These are phyloP conservation scores for Tetrapyrgos nigripes DNA, from an alignment of 1,284 basidiomycete genomes.

Conservation along the genomic window DNA sequence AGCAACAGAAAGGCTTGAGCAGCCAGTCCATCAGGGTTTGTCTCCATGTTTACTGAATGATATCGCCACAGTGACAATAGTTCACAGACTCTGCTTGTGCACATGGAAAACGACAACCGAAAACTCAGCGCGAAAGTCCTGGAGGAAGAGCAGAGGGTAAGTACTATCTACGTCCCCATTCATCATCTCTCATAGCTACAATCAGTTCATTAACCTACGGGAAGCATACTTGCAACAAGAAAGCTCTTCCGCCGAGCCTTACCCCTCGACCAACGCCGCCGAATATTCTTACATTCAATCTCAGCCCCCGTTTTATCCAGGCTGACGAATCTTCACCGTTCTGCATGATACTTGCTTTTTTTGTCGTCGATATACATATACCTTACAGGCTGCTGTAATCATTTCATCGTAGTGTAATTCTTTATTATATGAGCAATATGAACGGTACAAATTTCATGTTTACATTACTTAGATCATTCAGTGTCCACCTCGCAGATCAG, in stretches of 20 bases:
- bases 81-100: constrained; percentile 56
- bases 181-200: neutral
- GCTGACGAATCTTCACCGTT: neutral
- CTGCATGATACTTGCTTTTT: no score
- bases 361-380: no score
- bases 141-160: constrained; percentile 60
- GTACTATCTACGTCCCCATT: constrained; percentile 17
- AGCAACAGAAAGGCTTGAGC: constrained; percentile 59
- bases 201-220: constrained; percentile 39
- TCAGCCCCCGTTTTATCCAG: neutral
- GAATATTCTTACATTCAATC: constrained; percentile 7
- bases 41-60: constrained; percentile 6
- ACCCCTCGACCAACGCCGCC: neutral
- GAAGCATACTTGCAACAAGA: constrained; percentile 22
- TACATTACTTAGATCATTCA: no score
- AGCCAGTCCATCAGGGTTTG: constrained; percentile 59
- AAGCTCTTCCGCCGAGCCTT: neutral
- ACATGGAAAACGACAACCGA: constrained; percentile 63
- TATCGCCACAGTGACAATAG: constrained; percentile 18
- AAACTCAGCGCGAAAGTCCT: constrained; percentile 54
- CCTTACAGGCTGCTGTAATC: no score
- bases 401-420: no score
- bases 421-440: neutral
- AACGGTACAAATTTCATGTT: neutral
- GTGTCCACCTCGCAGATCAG: no score